Base-by-base conservation (phyloP, 441 rosid species). In the Macaranga tanarius region DNA sequence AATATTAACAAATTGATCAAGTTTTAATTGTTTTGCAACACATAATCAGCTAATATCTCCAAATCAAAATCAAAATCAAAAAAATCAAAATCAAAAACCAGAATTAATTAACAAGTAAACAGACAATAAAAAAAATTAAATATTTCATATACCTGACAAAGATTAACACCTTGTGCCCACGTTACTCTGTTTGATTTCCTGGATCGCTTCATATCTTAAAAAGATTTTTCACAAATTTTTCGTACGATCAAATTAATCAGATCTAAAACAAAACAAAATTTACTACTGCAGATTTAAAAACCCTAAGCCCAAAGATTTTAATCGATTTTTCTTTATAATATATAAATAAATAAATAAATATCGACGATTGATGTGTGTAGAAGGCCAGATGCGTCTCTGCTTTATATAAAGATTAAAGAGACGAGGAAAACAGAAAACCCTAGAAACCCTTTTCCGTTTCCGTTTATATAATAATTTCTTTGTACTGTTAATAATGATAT, bases 111-210 rank as follows among this genome's bases (percentile, higher is more conserved):
- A 31, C 25, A 31, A 44, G 7, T 1, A 59, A 20, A 17, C 26
- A 13, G 23, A 48, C 38, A 45, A 11, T n/a, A 13, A 50, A n/a
- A 13, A 0, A 10, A 11, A 17, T 9, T 48, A 4, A 16, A 19
- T 34, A 19, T 9, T 9, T 1, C n/a, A 47, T 38, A 80, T 86
- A 90, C 91, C 91, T 88, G 91, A 83, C 85, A 81, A 83, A 90
- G 86, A 72, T 76, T 81, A 80, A 74, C 78, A 69, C 72, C 84
- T n/a, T 82, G 54, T 44, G 87, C 84, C 90, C 91, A 88, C 52
- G 92, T 84, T 73, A 90, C 91, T 55, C 82, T 84, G 76, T 80
- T 80, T 57, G 86, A 73, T 86, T 85, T 88, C 86, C 76, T 76
- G 83, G 73, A 79, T 75, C 81, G 82, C 89, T 83, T 81, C 90